A percentile compares a stretch with the other conserved stretches of the same genome.
Evolutionary conservation across 305 asterid species (phyloP).

Genomic region (Coffea humblotiana): DNA sequence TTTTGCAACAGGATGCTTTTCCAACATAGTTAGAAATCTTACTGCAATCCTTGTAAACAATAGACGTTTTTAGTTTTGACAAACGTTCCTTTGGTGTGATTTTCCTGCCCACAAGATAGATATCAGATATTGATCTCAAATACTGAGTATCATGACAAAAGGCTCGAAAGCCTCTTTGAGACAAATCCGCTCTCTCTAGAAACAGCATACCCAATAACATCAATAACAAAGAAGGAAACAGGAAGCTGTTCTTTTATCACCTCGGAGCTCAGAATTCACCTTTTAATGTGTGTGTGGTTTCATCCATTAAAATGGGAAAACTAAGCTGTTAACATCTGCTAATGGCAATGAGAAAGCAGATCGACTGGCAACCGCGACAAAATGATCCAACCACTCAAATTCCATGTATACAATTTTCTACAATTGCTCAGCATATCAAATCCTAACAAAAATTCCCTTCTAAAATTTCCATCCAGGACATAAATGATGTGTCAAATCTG

Average conservation of each 20-base stretch:
- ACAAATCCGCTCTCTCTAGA: background rate
- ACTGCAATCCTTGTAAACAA: too few relatives aligned
- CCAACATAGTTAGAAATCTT: background rate
- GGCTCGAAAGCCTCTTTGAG: background rate
- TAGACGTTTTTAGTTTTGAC: background rate
- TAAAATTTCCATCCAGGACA: background rate
- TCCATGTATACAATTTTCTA: background rate
- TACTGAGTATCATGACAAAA: background rate
- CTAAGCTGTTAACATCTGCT: background rate
- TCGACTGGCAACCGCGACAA: background rate
- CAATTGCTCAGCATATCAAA: background rate
- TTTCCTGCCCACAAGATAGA: background rate
- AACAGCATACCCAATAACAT: background rate
- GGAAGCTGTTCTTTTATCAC: background rate
- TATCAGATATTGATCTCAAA: too few relatives aligned
- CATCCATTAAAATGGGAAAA: background rate
- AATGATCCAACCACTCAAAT: background rate
- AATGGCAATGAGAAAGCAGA: background rate
- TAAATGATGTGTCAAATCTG: background rate
- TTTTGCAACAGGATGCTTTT: background rate
- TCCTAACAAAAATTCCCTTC: background rate
- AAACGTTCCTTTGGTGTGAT: background rate
- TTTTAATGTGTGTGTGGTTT: background rate
- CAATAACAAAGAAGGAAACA: too few relatives aligned
- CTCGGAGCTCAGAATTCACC: too few relatives aligned